Conservation (phyloP, 2,329 filamentous ascomycete species). For the Botrytis medusae region DNA sequence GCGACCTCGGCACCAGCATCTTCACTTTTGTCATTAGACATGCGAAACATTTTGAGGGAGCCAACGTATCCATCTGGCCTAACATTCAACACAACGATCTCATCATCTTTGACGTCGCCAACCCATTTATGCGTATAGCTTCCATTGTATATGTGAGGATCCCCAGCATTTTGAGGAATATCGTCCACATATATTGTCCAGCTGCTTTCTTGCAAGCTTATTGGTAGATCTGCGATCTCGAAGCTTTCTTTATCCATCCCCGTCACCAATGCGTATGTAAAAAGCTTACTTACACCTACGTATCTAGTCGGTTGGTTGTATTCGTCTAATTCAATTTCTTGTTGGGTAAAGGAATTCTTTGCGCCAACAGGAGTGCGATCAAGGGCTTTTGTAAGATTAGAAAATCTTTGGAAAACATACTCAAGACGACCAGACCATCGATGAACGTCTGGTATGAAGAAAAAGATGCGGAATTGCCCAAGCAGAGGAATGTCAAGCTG, state of each 20-base stretch:
- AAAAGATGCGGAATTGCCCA: conserved; percentile 74
- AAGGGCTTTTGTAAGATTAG: conserved; percentile 53
- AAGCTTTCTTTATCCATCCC: conserved; percentile 61
- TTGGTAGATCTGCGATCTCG: conserved; percentile 65
- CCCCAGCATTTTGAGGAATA: conserved; percentile 51
- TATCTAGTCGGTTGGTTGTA: conserved; percentile 69
- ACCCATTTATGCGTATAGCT: conserved; percentile 66
- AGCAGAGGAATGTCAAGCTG: conserved; percentile 77
- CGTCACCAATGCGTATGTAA: conserved; percentile 69
- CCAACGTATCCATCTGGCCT: conserved; percentile 75
- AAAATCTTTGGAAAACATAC: conserved; percentile 56
- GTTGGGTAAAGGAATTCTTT: conserved; percentile 60
- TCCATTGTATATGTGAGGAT: conserved; percentile 43
- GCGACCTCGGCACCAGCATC: conserved; percentile 40
- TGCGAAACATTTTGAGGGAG: conserved; percentile 46
- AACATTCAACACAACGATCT: conserved; percentile 66
- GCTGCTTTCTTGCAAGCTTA: conserved; percentile 59
- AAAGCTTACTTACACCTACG: conserved; percentile 63
- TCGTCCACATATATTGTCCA: conserved; percentile 76
- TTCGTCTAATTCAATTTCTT: conserved; percentile 62
- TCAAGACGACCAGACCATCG: conserved; percentile 57
- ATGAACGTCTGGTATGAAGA: conserved; percentile 64
- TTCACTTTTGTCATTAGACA: conserved; percentile 40
- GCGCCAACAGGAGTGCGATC: conserved; percentile 59
- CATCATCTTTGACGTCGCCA: conserved; percentile 50